Evolutionary conservation across 495 filamentous ascomycete genomes (phyloP).

Genomic region (Annulohypoxylon bovei): DNA sequence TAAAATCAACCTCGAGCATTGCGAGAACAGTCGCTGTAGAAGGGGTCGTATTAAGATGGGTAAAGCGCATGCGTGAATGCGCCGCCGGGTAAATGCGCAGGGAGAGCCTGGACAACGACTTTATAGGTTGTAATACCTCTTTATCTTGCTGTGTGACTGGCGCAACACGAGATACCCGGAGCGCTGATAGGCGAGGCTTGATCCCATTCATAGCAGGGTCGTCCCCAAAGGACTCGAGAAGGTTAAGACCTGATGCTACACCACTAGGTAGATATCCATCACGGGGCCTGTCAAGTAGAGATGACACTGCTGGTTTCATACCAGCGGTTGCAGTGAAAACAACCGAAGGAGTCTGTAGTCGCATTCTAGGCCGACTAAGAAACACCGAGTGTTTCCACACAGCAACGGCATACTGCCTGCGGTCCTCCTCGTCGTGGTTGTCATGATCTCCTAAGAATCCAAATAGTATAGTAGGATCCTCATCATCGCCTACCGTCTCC

Average conservation of each 20-base stretch:
- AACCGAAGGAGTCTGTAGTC: constrained; percentile 79
- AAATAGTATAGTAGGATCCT: constrained; percentile 70
- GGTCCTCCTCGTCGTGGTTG: constrained; percentile 49
- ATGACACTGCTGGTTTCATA: constrained; percentile 65
- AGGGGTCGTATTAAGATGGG: constrained; percentile 71
- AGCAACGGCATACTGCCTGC: constrained; percentile 66
- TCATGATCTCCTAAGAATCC: constrained; percentile 53
- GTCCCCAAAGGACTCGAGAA: constrained; percentile 78
- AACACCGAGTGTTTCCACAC: constrained; percentile 84
- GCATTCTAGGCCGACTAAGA: constrained; percentile 77
- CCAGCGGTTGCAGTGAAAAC: constrained; percentile 79
- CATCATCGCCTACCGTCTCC: constrained; percentile 65
- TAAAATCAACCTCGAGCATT: constrained; percentile 87
- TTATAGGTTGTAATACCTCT: constrained; percentile 67
- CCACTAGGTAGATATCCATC: constrained; percentile 82
- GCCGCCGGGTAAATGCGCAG: constrained; percentile 81
- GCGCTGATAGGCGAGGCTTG: constrained; percentile 79
- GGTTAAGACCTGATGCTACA: constrained; percentile 78
- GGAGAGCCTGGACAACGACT: constrained; percentile 70
- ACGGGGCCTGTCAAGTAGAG: constrained; percentile 57
- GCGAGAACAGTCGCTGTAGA: constrained; percentile 77
- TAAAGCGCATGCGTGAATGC: constrained; percentile 85
- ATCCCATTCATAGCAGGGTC: constrained; percentile 74
- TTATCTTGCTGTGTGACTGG: constrained; percentile 63
- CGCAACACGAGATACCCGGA: constrained; percentile 79